These are phyloP conservation scores for Neodidymelliopsis sp. DNA, from an alignment of 2,329 filamentous ascomycete genomes.

Conservation along the genomic window DNA sequence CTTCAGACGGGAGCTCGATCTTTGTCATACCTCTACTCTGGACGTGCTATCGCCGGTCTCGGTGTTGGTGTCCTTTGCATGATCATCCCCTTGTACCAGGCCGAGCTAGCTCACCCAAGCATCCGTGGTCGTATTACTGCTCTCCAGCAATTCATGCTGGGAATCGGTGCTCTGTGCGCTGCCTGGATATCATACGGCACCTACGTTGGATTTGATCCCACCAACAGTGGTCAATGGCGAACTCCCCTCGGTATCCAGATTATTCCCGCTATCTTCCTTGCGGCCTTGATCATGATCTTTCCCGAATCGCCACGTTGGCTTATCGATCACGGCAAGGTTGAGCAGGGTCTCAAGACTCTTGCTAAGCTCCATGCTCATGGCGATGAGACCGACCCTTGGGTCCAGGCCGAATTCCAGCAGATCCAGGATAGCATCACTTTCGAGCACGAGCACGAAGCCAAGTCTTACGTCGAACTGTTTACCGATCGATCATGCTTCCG, in stretches of 20 bases:
- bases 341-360: conserved; percentile 71
- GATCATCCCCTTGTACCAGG: conserved; percentile 77
- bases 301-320: conserved; percentile 75
- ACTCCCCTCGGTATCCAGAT: conserved; percentile 74
- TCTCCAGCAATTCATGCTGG: conserved; percentile 84
- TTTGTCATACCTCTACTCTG: conserved; percentile 71
- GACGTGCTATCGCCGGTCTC: conserved; percentile 72
- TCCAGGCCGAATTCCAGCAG: conserved; percentile 74
- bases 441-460: conserved; percentile 73
- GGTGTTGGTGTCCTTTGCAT: conserved; percentile 69
- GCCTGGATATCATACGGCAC: conserved; percentile 75
- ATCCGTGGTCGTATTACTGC: conserved; percentile 79
- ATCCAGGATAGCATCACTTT: conserved; percentile 71
- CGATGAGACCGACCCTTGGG: conserved; percentile 70
- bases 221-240: conserved; percentile 65
- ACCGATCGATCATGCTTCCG: conserved; percentile 71
- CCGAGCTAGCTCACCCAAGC: conserved; percentile 78
- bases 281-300: conserved; percentile 73
- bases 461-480: conserved; percentile 75
- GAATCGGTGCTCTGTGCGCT: conserved; percentile 75
- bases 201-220: conserved; percentile 58
- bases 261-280: conserved; percentile 70
- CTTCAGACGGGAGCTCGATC: conserved; percentile 74
- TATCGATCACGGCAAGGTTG: conserved; percentile 72
- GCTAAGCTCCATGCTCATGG: conserved; percentile 75